These are phyloP conservation scores for Beauveria brongniartii DNA, from an alignment of 2,329 filamentous ascomycete species.

Conservation along the genomic window DNA sequence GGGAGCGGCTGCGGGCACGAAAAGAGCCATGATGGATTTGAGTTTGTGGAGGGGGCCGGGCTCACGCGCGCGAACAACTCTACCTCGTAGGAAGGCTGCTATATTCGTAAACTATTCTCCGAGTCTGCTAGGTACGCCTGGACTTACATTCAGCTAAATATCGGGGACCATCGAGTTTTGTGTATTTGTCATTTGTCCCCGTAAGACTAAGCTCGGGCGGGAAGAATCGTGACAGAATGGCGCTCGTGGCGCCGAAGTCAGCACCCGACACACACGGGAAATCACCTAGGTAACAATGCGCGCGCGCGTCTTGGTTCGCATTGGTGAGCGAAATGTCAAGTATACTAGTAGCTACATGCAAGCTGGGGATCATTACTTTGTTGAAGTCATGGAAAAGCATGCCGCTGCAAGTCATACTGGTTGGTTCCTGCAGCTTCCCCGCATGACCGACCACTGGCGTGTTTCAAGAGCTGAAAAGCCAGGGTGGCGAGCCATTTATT, in stretches of 20 bases:
- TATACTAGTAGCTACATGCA: not conserved
- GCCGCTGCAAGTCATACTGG: not conserved
- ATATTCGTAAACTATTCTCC: too few relatives aligned
- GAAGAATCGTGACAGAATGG: too few relatives aligned
- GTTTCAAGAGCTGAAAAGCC: slow-evolving; percentile 4
- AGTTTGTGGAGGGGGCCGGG: not conserved
- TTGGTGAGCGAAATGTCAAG: not conserved
- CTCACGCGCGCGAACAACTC: not conserved
- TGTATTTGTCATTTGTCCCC: too few relatives aligned
- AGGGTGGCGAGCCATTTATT: not conserved
- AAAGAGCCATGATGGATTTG: not conserved
- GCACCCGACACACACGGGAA: not conserved
- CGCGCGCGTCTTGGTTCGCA: not conserved
- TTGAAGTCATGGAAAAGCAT: not conserved
- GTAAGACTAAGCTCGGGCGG: too few relatives aligned
- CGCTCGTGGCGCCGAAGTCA: not conserved
- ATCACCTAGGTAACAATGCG: too few relatives aligned
- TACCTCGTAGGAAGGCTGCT: too few relatives aligned
- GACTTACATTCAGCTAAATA: too few relatives aligned
- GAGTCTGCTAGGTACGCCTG: too few relatives aligned
- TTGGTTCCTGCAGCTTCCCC: not conserved
- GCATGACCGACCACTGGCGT: not conserved
- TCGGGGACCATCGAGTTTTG: too few relatives aligned
- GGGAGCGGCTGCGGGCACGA: not conserved
- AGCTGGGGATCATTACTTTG: not conserved